Percentiles rank a stretch among this genome's conserved stretches.
phyloP scores from a whole-genome alignment of 1,284 basidiomycete species.

The Fistulinella cinereoalba region DNA sequence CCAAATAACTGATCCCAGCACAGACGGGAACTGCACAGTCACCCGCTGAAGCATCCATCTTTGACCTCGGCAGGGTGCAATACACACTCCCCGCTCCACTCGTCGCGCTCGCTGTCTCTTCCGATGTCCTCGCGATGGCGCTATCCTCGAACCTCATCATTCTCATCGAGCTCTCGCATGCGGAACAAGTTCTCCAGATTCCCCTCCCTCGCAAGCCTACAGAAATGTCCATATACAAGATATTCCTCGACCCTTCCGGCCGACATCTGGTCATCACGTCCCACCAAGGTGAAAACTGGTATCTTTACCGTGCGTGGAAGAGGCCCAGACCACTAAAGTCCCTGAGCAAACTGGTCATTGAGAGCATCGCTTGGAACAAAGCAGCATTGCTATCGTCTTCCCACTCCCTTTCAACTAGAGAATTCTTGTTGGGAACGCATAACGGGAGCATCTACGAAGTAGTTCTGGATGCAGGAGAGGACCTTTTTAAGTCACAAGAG shows the following conservation, averaged over 20 bases:
- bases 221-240: constrained; percentile 71
- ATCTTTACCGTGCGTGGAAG: constrained; percentile 79
- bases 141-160: constrained; percentile 75
- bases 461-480: constrained; percentile 82
- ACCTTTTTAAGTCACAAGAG: constrained; percentile 90
- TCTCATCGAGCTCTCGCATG: constrained; percentile 80
- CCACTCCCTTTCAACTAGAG: constrained; percentile 71
- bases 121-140: constrained; percentile 84
- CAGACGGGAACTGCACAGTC: constrained; percentile 42
- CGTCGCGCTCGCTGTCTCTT: constrained; percentile 76
- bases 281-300: constrained; percentile 90
- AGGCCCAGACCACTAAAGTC: constrained; percentile 76
- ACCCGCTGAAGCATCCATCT: constrained; percentile 58
- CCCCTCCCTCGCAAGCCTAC: constrained; percentile 68
- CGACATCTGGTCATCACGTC: constrained; percentile 87
- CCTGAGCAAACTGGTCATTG: constrained; percentile 82
- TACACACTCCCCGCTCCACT: constrained; percentile 83
- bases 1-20: constrained; percentile 13
- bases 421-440: constrained; percentile 86
- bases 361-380: constrained; percentile 93
- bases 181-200: constrained; percentile 78
- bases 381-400: constrained; percentile 63
- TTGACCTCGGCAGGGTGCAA: constrained; percentile 85
- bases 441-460: constrained; percentile 85
- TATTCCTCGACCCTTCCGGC: constrained; percentile 91